Conservation (phyloP, 768 basidiomycete species). For the Suillus spraguei region DNA sequence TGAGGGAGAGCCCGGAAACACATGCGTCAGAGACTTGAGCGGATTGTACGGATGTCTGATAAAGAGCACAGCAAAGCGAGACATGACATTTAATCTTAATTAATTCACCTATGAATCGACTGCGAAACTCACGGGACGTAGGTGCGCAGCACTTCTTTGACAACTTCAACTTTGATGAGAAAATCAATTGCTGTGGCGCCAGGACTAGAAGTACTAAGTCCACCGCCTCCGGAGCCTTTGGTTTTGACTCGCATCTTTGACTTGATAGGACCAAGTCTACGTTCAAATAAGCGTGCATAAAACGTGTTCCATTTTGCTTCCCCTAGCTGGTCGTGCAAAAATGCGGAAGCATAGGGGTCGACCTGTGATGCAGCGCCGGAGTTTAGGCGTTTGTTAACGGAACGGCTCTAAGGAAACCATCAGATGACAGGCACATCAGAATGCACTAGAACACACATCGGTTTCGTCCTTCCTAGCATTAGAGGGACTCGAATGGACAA, state of each 20-base stretch:
- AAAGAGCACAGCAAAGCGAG: slow-evolving; percentile 4
- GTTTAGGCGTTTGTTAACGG: slow-evolving; percentile 28
- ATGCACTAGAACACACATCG: slow-evolving; percentile 20
- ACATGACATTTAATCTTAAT: slow-evolving; percentile 1
- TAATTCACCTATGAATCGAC: neutral
- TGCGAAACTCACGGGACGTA: slow-evolving; percentile 48
- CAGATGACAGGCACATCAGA: slow-evolving; percentile 13
- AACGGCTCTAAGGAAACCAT: slow-evolving; percentile 28
- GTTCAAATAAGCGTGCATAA: slow-evolving; percentile 48
- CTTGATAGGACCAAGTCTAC: slow-evolving; percentile 43
- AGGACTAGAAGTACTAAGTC: slow-evolving; percentile 28
- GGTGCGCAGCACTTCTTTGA: slow-evolving; percentile 49
- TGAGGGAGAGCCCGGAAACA: slow-evolving; percentile 38
- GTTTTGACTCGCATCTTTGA: slow-evolving; percentile 35
- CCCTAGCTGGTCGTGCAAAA: slow-evolving; percentile 47
- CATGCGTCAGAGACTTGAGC: slow-evolving; percentile 48
- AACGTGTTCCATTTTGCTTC: slow-evolving; percentile 47
- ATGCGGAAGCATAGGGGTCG: slow-evolving; percentile 47
- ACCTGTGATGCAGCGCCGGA: slow-evolving; percentile 30
- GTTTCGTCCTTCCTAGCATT: slow-evolving; percentile 27
- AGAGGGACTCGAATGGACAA: slow-evolving; percentile 36
- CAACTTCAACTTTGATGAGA: slow-evolving; percentile 54
- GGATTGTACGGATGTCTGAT: slow-evolving; percentile 55
- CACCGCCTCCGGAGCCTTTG: slow-evolving; percentile 27
- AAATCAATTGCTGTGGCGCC: slow-evolving; percentile 52